Conservation (phyloP, 75 land plant species). For the Adiantum capillusveneris region DNA sequence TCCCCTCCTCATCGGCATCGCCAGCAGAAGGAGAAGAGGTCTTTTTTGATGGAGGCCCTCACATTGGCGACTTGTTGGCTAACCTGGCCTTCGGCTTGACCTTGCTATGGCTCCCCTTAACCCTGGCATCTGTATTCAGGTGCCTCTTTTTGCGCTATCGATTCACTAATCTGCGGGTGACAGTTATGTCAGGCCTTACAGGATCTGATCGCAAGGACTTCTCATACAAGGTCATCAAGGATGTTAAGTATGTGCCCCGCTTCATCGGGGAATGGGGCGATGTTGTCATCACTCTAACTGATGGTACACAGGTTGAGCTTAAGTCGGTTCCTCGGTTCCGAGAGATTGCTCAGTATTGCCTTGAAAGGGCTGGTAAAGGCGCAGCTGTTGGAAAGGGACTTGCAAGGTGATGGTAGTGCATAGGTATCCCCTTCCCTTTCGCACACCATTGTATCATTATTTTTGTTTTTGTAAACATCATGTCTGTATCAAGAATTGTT, state of each 20-base stretch:
- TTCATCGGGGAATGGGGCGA: constrained; percentile 97
- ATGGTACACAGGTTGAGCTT: constrained; percentile 82
- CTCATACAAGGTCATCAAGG: constrained; percentile 54
- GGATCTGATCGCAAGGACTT: constrained; percentile 87
- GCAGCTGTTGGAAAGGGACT: too few relatives aligned
- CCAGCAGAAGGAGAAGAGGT: constrained; percentile 37
- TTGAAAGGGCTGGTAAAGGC: constrained; percentile 46
- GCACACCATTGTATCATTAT: too few relatives aligned
- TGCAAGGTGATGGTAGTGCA: too few relatives aligned
- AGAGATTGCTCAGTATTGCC: constrained; percentile 76
- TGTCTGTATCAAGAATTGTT: too few relatives aligned
- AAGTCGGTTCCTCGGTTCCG: constrained; percentile 82
- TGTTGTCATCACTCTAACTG: constrained; percentile 66
- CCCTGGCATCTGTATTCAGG: constrained; percentile 75
- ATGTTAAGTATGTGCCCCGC: constrained; percentile 82
- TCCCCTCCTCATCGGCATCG: too few relatives aligned
- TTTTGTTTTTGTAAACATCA: too few relatives aligned
- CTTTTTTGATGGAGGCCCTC: constrained; percentile 97
- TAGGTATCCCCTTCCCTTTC: too few relatives aligned
- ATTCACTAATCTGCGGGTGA: constrained; percentile 76
- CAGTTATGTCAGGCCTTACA: constrained; percentile 77
- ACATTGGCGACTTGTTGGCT: constrained; percentile 80
- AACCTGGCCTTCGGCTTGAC: constrained; percentile 83
- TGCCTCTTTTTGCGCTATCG: constrained; percentile 76
- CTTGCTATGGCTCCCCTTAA: constrained; percentile 79